These are phyloP conservation scores for Monosporascus sp. DNA, from an alignment of 2,329 filamentous ascomycete genomes.

Conservation along the genomic window DNA sequence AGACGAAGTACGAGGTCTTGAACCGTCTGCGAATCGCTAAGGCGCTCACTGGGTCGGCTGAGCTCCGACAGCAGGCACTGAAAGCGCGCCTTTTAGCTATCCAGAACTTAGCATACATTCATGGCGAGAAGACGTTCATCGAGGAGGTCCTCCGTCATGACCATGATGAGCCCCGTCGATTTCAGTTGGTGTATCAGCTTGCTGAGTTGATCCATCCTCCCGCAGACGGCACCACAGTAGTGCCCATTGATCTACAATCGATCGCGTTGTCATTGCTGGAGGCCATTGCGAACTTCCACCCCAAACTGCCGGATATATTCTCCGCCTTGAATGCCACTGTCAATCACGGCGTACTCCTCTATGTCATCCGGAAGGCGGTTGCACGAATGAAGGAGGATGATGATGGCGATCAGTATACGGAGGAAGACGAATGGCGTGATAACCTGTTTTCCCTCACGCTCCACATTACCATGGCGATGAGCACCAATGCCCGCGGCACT, in stretches of 20 bases:
- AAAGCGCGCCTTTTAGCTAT: conserved; percentile 80
- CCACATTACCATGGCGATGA: conserved; percentile 70
- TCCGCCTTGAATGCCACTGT: conserved; percentile 92
- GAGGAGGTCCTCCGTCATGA: conserved; percentile 84
- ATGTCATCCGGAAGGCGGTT: conserved; percentile 85
- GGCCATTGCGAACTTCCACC: conserved; percentile 73
- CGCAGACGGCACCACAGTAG: conserved; percentile 57
- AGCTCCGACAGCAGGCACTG: conserved; percentile 69
- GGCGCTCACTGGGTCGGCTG: conserved; percentile 61
- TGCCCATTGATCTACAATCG: conserved; percentile 75
- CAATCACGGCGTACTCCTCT: conserved; percentile 91
- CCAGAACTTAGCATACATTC: conserved; percentile 85
- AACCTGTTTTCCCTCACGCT: conserved; percentile 83
- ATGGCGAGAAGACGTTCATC: conserved; percentile 74
- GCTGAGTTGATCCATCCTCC: conserved; percentile 86
- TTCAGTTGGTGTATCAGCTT: conserved; percentile 87
- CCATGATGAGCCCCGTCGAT: conserved; percentile 78
- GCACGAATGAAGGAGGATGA: conserved; percentile 65
- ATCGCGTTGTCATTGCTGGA: conserved; percentile 77
- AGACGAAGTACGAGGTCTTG: conserved; percentile 77
- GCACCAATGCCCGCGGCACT: conserved; percentile 27
- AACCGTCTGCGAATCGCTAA: conserved; percentile 80
- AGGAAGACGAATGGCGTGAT: conserved; percentile 82
- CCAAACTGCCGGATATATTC: conserved; percentile 74
- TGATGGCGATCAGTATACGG: conserved; percentile 54